Percentiles rank a stretch among this genome's conserved stretches.
These are phyloP conservation scores for Cytospora piceae DNA, from an alignment of 2,329 filamentous ascomycete species.

Conservation along the genomic window DNA sequence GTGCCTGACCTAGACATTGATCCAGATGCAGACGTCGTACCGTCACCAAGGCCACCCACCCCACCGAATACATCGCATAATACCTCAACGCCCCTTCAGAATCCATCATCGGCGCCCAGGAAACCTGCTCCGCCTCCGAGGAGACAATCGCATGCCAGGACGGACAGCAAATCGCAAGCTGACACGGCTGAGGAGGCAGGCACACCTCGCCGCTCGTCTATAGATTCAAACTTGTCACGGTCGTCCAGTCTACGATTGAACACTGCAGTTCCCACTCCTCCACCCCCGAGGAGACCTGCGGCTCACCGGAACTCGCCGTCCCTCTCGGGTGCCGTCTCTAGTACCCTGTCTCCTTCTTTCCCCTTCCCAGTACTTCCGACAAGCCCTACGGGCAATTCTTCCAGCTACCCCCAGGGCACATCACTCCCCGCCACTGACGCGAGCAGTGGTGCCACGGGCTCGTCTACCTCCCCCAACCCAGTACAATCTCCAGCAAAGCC, in stretches of 20 bases:
- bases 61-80: constrained; percentile 44
- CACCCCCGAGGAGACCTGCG: constrained; percentile 58
- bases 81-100: constrained; percentile 38
- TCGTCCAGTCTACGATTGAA: constrained; percentile 50
- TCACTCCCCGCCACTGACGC: constrained; percentile 24
- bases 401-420: constrained; percentile 25
- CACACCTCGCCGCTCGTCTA: constrained; percentile 50
- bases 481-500: constrained; percentile 35
- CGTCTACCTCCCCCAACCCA: constrained; percentile 33
- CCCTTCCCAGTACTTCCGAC: constrained; percentile 36
- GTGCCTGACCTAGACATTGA: constrained; percentile 47
- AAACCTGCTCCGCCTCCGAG: constrained; percentile 56
- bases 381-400: constrained; percentile 20
- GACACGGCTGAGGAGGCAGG: constrained; percentile 42
- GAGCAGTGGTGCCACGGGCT: constrained; percentile 17
- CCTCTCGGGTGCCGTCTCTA: constrained; percentile 14
- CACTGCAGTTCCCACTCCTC: constrained; percentile 53
- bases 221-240: constrained; percentile 53
- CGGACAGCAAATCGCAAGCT: constrained; percentile 47
- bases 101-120: constrained; percentile 38
- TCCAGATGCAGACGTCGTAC: constrained; percentile 36
- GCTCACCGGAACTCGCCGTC: constrained; percentile 23
- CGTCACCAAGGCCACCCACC: constrained; percentile 44
- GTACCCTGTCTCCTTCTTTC: constrained; percentile 9
- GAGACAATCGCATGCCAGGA: constrained; percentile 52